Base-by-base conservation (phyloP, 2,329 filamentous ascomycete genomes). In the Aspergillus fumigatiaffinis region DNA sequence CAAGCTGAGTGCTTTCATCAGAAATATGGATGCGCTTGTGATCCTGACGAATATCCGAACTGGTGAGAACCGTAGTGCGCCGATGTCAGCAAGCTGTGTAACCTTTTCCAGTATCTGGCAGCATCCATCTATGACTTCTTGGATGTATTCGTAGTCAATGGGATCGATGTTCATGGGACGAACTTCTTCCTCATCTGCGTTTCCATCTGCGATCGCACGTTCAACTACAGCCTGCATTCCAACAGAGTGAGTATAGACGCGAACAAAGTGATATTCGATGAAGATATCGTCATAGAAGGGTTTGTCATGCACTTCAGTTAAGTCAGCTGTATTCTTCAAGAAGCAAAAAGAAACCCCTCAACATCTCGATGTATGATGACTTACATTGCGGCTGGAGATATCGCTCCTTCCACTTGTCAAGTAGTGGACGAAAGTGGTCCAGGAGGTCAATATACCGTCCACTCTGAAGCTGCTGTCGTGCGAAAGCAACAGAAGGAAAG, bases 171-270 rank as follows among this genome's bases (percentile, higher is more conserved):
- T 73, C 61, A 79, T 71, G 12, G 76, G 68, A 10, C 78, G 65
- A 41, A 78, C 68, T 68, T 78, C 42, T 49, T 72, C 63, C 51
- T 64, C 28, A 44, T 71, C 69, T 5, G 68, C 60, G 41, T 71
- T 68, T 26, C 65, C 63, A 50, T 75, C 71, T 38, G 71, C 70
- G 4, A 81, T 70, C 1, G 77, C 78, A n/a, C 81, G 78, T 57
- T 84, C 82, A 3, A 84, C 80, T 3, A 84, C 78, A 2, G 82
- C 82, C 66, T 84, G 82, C 69, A 84, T 80, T 2, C 81, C 81
- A 5, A 84, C 74, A 54, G 70, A 74, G 57, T 72, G 74, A 29
- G 70, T 76, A 68, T 75, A 79, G 3, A 77, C 76, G 28, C 74
- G 71, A 23, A 77, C 76, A 54, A 78, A 79, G 57, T 77, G 72